Base-by-base conservation (phyloP, 768 basidiomycete species). In the Boletus speciosus region DNA sequence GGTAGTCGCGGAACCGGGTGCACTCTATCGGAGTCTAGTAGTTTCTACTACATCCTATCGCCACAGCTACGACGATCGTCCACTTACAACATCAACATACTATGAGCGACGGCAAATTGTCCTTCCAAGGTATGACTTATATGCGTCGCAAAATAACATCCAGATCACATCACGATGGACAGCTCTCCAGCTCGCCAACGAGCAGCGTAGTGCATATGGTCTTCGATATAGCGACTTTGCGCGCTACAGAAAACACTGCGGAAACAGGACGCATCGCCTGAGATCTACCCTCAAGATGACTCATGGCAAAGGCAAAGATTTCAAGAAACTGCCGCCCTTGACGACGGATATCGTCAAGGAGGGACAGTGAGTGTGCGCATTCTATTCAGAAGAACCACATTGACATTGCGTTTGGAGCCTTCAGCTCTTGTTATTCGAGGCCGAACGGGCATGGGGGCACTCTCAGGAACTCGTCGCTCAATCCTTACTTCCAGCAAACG, bases 211-310 rank as follows among this genome's bases (percentile, higher is more conserved):
- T 59, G 85, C 90, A 4, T 96, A 95, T 69, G 96, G 96, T 6
- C 74, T 97, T 57, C 85, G 95, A 57, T 94, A 92, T 67, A 90
- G 87, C 65, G 95, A 98, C 67, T 88, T 85, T 69, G 74, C 78
- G 49, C 84, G 94, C 48, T 98, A 98, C 73, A 92, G 94, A 61
- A 93, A 93, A 61, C 94, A 98, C 64, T 96, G 93, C 67, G 84
- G 88, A 6, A 93, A 93, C 68, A 84, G 90, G 64, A 88, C 94
- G 0, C 93, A 94, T 71, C 85, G 91, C 46, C 76, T 97, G 38
- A 84, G 94, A 58, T 91, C 90, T 29, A 78, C 84, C 1, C 80
- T 94, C 46, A 93, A 90, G 66, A 81, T 85, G 76, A 90, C 89
- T 16, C 90, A 94, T 61, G 92, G 93, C 31, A 91, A 89, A 66